Evolutionary conservation across 352 stramenopile species (phyloP).

Genomic region (Phytopythium sindhum): DNA sequence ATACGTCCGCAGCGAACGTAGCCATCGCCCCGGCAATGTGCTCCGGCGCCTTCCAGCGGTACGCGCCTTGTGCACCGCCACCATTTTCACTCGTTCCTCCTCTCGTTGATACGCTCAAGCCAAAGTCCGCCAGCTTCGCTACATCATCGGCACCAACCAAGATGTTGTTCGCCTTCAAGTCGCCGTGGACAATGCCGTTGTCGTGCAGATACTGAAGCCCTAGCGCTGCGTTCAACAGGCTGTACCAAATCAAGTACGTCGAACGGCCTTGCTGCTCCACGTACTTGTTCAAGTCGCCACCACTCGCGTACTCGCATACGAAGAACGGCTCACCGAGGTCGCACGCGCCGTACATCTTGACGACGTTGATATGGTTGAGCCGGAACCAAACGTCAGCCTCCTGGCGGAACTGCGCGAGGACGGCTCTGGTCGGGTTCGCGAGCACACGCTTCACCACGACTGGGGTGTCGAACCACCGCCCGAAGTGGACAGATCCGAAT

Average conservation of each 20-base stretch:
- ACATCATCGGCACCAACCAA: constrained; percentile 35
- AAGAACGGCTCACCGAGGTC: constrained; percentile 12
- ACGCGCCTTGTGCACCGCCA: background rate
- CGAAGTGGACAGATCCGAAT: constrained; percentile 24
- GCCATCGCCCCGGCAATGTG: background rate
- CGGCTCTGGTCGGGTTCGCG: background rate
- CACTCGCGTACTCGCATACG: constrained; percentile 11
- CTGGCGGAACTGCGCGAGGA: constrained; percentile 7
- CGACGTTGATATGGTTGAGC: constrained; percentile 13
- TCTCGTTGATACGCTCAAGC: constrained; percentile 7
- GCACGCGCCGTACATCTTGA: constrained; percentile 23
- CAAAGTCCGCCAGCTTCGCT: constrained; percentile 25
- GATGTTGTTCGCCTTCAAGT: constrained; percentile 78
- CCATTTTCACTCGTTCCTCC: background rate
- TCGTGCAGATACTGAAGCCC: constrained; percentile 55
- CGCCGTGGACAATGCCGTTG: constrained; percentile 46
- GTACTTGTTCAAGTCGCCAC: background rate
- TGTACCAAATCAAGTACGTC: background rate
- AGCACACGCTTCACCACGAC: constrained; percentile 9
- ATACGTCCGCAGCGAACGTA: constrained; percentile 16
- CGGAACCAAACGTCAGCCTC: constrained; percentile 17
- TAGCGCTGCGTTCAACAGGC: constrained; percentile 9
- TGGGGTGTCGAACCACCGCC: constrained; percentile 18
- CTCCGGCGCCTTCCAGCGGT: constrained; percentile 16
- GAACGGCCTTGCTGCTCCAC: background rate